Percentiles rank a stretch among this genome's conserved stretches.
These are phyloP conservation scores for Aspergillus niger DNA, from an alignment of 2,329 filamentous ascomycete genomes.

Conservation along the genomic window DNA sequence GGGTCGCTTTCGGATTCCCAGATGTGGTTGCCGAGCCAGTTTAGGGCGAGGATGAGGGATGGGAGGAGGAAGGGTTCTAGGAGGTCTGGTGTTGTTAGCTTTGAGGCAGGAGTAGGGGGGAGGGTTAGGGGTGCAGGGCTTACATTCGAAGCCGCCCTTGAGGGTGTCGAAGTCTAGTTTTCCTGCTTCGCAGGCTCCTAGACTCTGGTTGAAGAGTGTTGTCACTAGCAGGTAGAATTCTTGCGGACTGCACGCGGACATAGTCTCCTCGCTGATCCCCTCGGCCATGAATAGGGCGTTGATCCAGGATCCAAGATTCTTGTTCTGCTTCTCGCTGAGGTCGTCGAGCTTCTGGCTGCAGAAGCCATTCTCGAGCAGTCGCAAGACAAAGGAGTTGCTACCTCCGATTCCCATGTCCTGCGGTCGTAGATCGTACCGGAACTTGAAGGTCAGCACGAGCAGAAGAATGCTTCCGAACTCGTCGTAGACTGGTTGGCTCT, in stretches of 20 bases:
- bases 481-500: constrained; percentile 66
- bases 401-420: constrained; percentile 56
- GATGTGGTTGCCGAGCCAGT: constrained; percentile 61
- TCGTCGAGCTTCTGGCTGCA: constrained; percentile 53
- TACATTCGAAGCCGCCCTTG: constrained; percentile 64
- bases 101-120: neutral
- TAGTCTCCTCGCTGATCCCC: constrained; percentile 65
- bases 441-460: constrained; percentile 58
- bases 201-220: constrained; percentile 63
- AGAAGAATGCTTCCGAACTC: constrained; percentile 65
- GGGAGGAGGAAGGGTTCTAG: constrained; percentile 65
- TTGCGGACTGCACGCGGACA: constrained; percentile 64
- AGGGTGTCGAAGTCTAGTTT: constrained; percentile 60
- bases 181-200: constrained; percentile 58
- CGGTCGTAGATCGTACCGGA: constrained; percentile 57
- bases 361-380: constrained; percentile 51
- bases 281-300: constrained; percentile 64
- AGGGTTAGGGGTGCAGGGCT: neutral
- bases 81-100: constrained; percentile 45
- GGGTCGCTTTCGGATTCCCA: constrained; percentile 53
- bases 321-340: constrained; percentile 57
- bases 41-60: constrained; percentile 60
- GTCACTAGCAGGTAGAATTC: constrained; percentile 65
- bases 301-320: constrained; percentile 62
- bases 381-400: constrained; percentile 58